Base-by-base conservation (phyloP, 2,329 filamentous ascomycete species). In the Paecilomyces fulvus region DNA sequence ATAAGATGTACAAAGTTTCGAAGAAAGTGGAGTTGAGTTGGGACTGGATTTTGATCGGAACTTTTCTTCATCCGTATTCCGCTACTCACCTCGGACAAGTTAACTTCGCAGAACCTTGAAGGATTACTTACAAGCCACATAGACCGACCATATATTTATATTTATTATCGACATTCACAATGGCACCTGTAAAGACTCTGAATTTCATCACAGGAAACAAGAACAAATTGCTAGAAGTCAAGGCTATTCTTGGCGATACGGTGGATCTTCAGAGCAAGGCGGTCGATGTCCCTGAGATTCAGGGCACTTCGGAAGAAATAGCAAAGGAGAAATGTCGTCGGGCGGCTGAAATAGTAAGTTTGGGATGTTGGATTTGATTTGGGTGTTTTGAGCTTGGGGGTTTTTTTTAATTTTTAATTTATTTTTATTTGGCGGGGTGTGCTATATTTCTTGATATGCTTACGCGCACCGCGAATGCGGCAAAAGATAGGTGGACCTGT, bases 191-290 rank as follows among this genome's bases (percentile, higher is more conserved):
- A 62, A 74, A 79, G 60, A 69, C 68, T 17, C 77, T 99, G 62
- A 92, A 95, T 75, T 99, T 99, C 78, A 95, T 99, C 70, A 97
- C 92, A 1, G 89, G 92, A 73, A 99, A 99, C 76, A 85, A 87
- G 68, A 95, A 96, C 78, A 99, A 99, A 78, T 82, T 99, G 56
- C 78, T 81, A 56, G 94, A 99, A 77, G 91, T 96, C 63, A 85
- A 89, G 73, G 87, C 88, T 17, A 96, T 99, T 64, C 82, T 99
- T 2, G 85, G 87, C 8, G 83, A 82, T 57, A 76, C 77, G 31
- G 87, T 96, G 62, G 79, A 86, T 60, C 80, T 99, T 48, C 80
- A 83, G 55, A 92, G 81, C 74, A 84, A 89, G 71, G 79, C 83
- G 33, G 74, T 96, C 30, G 91, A 97, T 68, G 78, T 97, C 20